phyloP scores from a whole-genome alignment of 2,329 filamentous ascomycete species.

The Pseudopithomyces chartarum region DNA sequence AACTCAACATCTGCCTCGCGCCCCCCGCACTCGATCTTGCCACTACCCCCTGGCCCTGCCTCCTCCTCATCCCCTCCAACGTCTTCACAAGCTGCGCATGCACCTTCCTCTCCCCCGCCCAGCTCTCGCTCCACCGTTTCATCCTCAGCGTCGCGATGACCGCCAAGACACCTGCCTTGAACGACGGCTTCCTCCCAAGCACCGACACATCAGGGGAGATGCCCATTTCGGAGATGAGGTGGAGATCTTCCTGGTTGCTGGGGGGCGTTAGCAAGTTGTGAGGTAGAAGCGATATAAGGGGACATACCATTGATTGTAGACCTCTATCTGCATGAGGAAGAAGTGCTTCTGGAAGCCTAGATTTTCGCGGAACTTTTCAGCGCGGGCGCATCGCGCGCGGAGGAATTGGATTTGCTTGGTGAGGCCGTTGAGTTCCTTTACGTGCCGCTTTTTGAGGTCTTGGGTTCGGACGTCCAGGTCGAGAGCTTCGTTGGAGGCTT shows the following conservation, averaged over 20 bases:
- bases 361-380: conserved; percentile 78
- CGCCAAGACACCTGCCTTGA: conserved; percentile 55
- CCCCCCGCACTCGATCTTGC: conserved; percentile 13
- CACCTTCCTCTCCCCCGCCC: conserved; percentile 57
- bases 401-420: conserved; percentile 91
- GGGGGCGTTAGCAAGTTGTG: conserved; percentile 24
- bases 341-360: conserved; percentile 87
- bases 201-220: conserved; percentile 59
- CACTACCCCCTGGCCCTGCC: conserved; percentile 5
- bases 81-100: conserved; percentile 53
- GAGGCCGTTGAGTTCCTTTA: conserved; percentile 79
- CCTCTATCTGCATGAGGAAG: conserved; percentile 76
- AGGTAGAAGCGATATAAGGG: conserved; percentile 1
- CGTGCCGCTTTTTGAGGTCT: conserved; percentile 71
- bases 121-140: conserved; percentile 54
- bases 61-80: conserved; percentile 50
- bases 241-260: conserved; percentile 91
- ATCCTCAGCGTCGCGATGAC: conserved; percentile 59
- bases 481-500: conserved; percentile 35
- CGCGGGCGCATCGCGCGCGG: conserved; percentile 77
- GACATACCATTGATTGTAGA: conserved; percentile 89
- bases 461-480: conserved; percentile 55
- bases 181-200: conserved; percentile 50
- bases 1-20: conserved; percentile 15
- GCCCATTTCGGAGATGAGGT: conserved; percentile 83